Evolutionary conservation across 148 eudicot genomes (phyloP), one percentile per base, ranked within the genome.

Genomic region (Amaranthus cruentus): DNA sequence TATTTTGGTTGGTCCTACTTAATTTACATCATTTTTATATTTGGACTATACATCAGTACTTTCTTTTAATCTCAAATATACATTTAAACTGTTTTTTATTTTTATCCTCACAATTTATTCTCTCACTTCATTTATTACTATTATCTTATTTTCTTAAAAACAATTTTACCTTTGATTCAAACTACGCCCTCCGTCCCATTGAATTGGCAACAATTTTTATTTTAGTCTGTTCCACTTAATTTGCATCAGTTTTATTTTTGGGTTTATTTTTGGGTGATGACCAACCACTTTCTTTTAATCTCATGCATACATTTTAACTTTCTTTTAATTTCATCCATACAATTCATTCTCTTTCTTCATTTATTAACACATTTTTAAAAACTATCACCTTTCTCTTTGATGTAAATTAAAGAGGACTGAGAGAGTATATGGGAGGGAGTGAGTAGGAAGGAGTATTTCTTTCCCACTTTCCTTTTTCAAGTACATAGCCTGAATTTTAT

Each of bases 11-110:
- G 18, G 18, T 18, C 18, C 18, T 59, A 44, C 56, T 57, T 43
- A 38, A 55, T 57, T 76, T 61, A 43, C 60, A 28, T 57, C 49
- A 47, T 13, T 42, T 58, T 11, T 57, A 9, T 8, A 53, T 69
- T 68, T 47, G 46, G 18, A 18, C 18, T 14, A 46, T 49, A 10
- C 63, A 6, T 51, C 66, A 5, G 10, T 28, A 11, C 47, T 52
- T 2, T 2, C 7, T 9, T 15, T 6, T 6, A 9, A 60, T 2
- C 28, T 47, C 44, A 3, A 54, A 2, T 18, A 18, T 18, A 43
- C 1, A 15, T 67, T 56, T 12, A 18, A 58, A 78, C 75, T 68
- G 70, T 78, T 75, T 4, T 57, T 59, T 12, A 4, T 21, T 75
- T 74, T 7, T 69, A 69, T 69, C 70, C 51, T 10, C 63, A 55